phyloP scores from a whole-genome alignment of 805 yeast genomes.

The Wickerhamia fluorescens region DNA sequence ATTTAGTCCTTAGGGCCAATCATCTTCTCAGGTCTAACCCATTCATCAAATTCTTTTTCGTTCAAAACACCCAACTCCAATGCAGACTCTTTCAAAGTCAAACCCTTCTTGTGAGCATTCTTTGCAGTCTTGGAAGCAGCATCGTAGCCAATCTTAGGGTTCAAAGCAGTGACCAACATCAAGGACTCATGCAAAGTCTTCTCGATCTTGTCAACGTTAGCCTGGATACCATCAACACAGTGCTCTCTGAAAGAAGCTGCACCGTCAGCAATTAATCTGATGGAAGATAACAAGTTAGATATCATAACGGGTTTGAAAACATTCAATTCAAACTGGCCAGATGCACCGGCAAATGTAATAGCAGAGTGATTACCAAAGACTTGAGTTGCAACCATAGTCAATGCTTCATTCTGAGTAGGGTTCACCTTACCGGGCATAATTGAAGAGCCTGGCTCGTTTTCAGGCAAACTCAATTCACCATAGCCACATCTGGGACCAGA shows the following conservation, averaged over 20 bases:
- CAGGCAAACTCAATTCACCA: conserved; percentile 92
- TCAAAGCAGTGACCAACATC: conserved; percentile 97
- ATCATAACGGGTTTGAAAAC: conserved; percentile 97
- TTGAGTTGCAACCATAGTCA: conserved; percentile 97
- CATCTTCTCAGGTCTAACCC: conserved; percentile 98
- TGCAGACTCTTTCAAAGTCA: conserved; percentile 92
- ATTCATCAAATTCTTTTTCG: conserved; percentile 84
- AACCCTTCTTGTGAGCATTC: conserved; percentile 96
- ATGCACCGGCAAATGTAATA: conserved; percentile 95
- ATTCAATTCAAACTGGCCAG: conserved; percentile 97
- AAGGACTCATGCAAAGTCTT: conserved; percentile 88
- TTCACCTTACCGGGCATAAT: conserved; percentile 99
- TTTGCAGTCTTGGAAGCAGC: conserved; percentile 96
- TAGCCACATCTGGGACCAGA: conserved; percentile 99
- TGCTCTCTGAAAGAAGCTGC: conserved; percentile 81
- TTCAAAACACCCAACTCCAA: conserved; percentile 81
- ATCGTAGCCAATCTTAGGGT: conserved; percentile 98
- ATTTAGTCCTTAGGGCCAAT: conserved; percentile 73
- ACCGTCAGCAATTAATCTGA: conserved; percentile 87
- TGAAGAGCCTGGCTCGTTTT: conserved; percentile 98
- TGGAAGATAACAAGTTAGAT: conserved; percentile 79
- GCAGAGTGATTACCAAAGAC: conserved; percentile 95
- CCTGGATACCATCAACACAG: conserved; percentile 92
- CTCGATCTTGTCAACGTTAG: conserved; percentile 80
- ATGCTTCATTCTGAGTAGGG: conserved; percentile 98